phyloP scores from a whole-genome alignment of 306 rosid species.

The Pyrus betulifolia region DNA sequence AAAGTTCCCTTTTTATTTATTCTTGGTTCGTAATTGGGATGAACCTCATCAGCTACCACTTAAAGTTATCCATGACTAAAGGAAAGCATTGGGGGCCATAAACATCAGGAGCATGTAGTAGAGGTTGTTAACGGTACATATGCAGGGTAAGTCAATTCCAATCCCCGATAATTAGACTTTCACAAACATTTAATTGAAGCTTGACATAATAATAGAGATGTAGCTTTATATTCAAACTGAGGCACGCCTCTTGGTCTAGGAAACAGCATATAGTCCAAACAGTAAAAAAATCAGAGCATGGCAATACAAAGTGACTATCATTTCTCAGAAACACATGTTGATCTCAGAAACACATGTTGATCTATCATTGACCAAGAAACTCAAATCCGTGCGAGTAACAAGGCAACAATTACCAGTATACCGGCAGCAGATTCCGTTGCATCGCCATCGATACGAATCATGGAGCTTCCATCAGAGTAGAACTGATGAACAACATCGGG shows the following conservation, averaged over 20 bases:
- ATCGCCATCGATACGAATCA: slow-evolving; percentile 63
- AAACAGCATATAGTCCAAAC: not conserved
- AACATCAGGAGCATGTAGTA: too few species aligned
- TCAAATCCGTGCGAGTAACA: not conserved
- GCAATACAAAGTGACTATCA: not conserved
- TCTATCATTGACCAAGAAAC: not conserved
- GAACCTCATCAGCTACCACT: not conserved
- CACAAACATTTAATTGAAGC: not conserved
- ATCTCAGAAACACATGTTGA: too few species aligned
- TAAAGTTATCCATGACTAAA: not conserved
- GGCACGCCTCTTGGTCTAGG: not conserved
- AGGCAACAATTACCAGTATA: slow-evolving; percentile 34
- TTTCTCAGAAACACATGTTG: not conserved
- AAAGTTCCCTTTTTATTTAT: not conserved
- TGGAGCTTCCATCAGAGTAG: slow-evolving; percentile 60
- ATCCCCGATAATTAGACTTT: not conserved
- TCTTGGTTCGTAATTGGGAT: not conserved
- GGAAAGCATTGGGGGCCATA: not conserved
- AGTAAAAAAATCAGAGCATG: not conserved
- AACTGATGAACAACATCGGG: slow-evolving; percentile 77
- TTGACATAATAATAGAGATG: not conserved
- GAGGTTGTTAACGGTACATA: not conserved
- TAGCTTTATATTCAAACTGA: not conserved
- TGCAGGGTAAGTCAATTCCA: not conserved
- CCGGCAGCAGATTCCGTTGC: slow-evolving; percentile 44